Base-by-base conservation (phyloP, 2,329 filamentous ascomycete species). In the Colletotrichum scovillei region DNA sequence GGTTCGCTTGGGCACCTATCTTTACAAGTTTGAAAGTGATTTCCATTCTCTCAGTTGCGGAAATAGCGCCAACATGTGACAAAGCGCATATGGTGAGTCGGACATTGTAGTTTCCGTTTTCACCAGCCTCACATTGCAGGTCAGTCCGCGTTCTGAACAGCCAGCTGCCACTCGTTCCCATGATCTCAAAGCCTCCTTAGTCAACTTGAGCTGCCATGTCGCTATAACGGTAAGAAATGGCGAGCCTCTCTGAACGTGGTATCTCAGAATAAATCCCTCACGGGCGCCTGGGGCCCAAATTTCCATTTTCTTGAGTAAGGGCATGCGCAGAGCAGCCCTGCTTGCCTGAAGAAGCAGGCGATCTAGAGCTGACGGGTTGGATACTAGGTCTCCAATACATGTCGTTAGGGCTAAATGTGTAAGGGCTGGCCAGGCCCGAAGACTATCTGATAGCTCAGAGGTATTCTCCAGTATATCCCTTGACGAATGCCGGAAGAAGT, bases 121-220 rank as follows among this genome's bases (percentile, higher is more conserved):
- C 14, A 19, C 46, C 57, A 63, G n/a, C 49, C 30, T 63, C 24
- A 63, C n/a, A 1, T 63, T 12, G 4, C 26, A 56, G 49, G 46
- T 26, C 1, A 69, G 11, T 32, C 46, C 8, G 12, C 5, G 58
- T 56, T 26, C 3, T 24, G 8, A 3, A 8, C 1, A 49, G 32
- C n/a, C 0, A 35, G 58, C 46, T 28, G 66, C 58, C 49, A 69
- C 66, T 5, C n/a, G 4, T 69, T 69, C 46, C 58, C 49, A 69
- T 35, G 58, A 49, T 0, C 1, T 2, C n/a, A 64, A 14, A 26
- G 7, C 35, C 16, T 69, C 1, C 49, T 56, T 12, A 35, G 49
- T 64, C 5, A 69, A 49, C 14, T 1, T 1, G 24, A 64, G 30
- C 58, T 49, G 35, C 58, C 35, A 69, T n/a, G 26, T 63, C 14